phyloP scores from a whole-genome alignment of 1,284 basidiomycete genomes.

The Schizophyllum amplum region DNA sequence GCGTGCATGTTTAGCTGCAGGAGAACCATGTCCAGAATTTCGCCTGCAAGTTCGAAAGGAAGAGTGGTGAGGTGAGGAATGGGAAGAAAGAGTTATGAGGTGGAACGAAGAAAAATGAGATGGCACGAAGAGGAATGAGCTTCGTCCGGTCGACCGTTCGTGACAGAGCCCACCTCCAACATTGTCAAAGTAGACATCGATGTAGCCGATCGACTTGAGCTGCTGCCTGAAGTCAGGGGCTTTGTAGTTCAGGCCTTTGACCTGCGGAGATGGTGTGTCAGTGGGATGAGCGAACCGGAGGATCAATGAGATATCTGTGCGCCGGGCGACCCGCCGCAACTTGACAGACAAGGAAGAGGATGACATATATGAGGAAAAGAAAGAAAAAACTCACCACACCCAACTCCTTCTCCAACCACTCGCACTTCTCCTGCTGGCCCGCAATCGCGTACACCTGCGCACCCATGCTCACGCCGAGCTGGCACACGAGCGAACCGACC shows the following conservation, averaged over 20 bases:
- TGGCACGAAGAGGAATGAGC: not conserved
- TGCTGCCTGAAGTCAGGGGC: slow-evolving; percentile 61
- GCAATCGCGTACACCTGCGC: slow-evolving; percentile 82
- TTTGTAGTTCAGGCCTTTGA: slow-evolving; percentile 87
- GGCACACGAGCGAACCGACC: slow-evolving; percentile 67
- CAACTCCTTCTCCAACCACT: slow-evolving; percentile 73
- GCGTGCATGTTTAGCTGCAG: slow-evolving; percentile 70
- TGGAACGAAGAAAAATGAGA: no score
- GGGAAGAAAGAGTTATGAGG: no score
- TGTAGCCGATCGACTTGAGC: slow-evolving; percentile 54
- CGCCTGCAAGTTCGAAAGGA: slow-evolving; percentile 23
- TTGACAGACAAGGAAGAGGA: no score
- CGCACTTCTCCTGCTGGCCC: slow-evolving; percentile 69
- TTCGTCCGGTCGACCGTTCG: not conserved
- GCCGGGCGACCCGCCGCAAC: no score
- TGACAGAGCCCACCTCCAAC: slow-evolving; percentile 52
- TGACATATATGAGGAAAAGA: no score
- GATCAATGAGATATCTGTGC: no score
- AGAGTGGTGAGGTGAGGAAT: not conserved
- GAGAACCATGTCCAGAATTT: slow-evolving; percentile 72
- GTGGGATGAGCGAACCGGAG: no score
- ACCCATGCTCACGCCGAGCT: slow-evolving; percentile 69
- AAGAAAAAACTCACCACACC: no score
- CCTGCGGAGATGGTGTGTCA: no score
- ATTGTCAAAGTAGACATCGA: slow-evolving; percentile 85